phyloP scores from a whole-genome alignment of 1,139 yeast species.

The Cylindricascospora bacillispora region DNA sequence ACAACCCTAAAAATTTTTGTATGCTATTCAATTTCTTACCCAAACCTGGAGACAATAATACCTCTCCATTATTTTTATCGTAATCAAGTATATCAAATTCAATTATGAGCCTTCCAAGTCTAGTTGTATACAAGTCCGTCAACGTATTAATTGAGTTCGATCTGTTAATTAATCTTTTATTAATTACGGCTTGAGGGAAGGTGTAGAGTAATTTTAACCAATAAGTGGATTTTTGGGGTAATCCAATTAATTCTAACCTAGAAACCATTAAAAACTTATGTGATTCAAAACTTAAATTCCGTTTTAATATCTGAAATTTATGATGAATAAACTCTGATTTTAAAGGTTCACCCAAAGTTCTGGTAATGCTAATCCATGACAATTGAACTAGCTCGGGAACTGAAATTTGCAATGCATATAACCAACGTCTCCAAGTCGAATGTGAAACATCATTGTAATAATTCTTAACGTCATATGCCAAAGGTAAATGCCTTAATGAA shows the following conservation, averaged over 20 bases:
- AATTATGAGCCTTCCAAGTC: not conserved
- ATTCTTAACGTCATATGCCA: slow-evolving; percentile 8
- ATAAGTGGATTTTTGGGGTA: not conserved
- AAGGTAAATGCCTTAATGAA: slow-evolving; percentile 10
- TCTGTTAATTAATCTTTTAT: not conserved
- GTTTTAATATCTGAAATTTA: not conserved
- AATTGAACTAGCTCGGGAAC: slow-evolving; percentile 11
- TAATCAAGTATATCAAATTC: no score
- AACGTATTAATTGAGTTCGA: no score
- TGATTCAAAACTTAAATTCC: no score
- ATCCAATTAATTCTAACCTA: not conserved
- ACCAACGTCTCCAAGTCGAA: slow-evolving; percentile 22
- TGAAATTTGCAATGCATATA: slow-evolving; percentile 27
- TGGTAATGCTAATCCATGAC: not conserved
- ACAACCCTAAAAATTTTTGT: slow-evolving; percentile 2
- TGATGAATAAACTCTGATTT: not conserved
- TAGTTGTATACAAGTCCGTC: not conserved
- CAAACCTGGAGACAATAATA: no score
- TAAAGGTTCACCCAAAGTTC: not conserved
- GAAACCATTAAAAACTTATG: not conserved
- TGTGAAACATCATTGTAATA: slow-evolving; percentile 11
- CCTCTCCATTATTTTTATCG: no score
- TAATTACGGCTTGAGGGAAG: not conserved
- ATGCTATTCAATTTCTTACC: slow-evolving; percentile 1
- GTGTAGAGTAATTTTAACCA: not conserved